These are phyloP conservation scores for Aspergillus hiratsukae DNA, from an alignment of 2,329 filamentous ascomycete genomes.

Conservation along the genomic window DNA sequence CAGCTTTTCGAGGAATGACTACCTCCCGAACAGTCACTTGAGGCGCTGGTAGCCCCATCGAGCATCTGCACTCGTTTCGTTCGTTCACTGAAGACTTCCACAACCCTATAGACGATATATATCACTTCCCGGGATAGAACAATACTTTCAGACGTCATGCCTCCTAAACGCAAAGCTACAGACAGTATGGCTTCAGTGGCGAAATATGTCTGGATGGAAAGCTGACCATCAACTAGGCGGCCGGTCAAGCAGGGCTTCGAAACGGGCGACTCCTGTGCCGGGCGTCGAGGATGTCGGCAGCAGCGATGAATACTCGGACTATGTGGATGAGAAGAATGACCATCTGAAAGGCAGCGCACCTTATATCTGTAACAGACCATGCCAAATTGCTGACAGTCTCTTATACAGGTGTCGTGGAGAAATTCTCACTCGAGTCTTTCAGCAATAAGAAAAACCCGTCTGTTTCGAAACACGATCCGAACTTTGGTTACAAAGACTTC, in stretches of 20 bases:
- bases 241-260: conserved; percentile 44
- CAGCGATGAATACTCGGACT: conserved; percentile 56
- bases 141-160: conserved; percentile 47
- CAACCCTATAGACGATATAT: conserved; percentile 13
- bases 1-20: conserved; percentile 8
- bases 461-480: conserved; percentile 46
- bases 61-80: conserved; percentile 8
- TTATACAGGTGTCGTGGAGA: conserved; percentile 44
- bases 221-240: conserved; percentile 38
- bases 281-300: conserved; percentile 45
- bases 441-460: conserved; percentile 43
- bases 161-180: conserved; percentile 66
- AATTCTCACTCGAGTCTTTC: conserved; percentile 51
- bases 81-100: neutral
- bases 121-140: neutral
- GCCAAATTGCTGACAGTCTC: conserved; percentile 18
- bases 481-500: conserved; percentile 68
- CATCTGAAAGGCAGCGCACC: conserved; percentile 42
- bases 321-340: conserved; percentile 46
- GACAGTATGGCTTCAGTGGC: conserved; percentile 41
- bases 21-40: conserved; percentile 3
- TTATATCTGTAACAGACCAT: conserved; percentile 8
- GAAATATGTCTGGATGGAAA: conserved; percentile 13
- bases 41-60: conserved; percentile 20
- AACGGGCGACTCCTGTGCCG: conserved; percentile 45